Percentiles rank a stretch among this genome's conserved stretches.
phyloP scores from a whole-genome alignment of 2,329 filamentous ascomycete species.

The Bipolaris gigantea region DNA sequence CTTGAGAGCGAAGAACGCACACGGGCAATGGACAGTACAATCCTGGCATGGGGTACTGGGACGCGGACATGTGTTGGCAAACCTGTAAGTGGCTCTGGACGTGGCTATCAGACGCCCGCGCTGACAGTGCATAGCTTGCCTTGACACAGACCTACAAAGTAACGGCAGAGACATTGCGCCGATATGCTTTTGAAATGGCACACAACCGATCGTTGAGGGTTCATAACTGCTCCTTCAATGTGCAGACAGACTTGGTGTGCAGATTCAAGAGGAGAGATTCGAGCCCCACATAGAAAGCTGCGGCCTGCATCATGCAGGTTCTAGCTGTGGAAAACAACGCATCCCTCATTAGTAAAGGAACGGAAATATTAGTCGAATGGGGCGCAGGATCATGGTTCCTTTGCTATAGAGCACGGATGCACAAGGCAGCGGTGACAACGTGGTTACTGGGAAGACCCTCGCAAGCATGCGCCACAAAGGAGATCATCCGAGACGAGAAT shows the following conservation, averaged over 20 bases:
- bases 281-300: not conserved
- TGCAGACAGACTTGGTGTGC: conserved; percentile 22
- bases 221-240: conserved; percentile 23
- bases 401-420: not conserved
- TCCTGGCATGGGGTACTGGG: conserved; percentile 64
- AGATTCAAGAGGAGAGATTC: conserved; percentile 7
- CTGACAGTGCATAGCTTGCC: conserved; percentile 7
- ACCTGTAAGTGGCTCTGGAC: conserved; percentile 44
- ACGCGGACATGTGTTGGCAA: conserved; percentile 66
- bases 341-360: not conserved
- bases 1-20: conserved; percentile 6
- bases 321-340: not conserved
- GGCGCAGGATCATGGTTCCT: not conserved
- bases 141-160: conserved; percentile 28
- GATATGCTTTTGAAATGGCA: conserved; percentile 21
- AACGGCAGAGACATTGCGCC: conserved; percentile 22
- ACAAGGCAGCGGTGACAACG: not conserved
- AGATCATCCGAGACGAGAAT: conserved; percentile 32
- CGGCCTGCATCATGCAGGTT: too few species aligned
- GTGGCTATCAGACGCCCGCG: not conserved
- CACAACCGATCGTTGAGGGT: conserved; percentile 27
- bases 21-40: conserved; percentile 3
- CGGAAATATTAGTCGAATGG: not conserved
- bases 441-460: conserved; percentile 8
- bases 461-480: conserved; percentile 19